phyloP scores from a whole-genome alignment of 2,329 filamentous ascomycete genomes.

The Trichophyton schoenleinii region DNA sequence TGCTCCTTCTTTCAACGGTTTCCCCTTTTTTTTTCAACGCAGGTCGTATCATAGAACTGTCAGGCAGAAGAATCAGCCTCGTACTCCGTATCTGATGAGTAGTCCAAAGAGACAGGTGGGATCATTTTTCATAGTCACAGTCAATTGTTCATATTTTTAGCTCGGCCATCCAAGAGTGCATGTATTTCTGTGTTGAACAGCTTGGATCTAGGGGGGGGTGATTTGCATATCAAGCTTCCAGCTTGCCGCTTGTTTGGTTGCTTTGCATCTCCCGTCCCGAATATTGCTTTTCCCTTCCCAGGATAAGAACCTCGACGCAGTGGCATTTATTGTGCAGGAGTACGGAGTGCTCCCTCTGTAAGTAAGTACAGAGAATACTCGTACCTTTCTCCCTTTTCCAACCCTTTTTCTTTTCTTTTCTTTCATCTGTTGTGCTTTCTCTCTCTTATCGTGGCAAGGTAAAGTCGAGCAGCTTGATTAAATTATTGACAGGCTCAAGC shows the following conservation, averaged over 20 bases:
- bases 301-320: not conserved
- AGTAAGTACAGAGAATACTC: not conserved
- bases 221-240: not conserved
- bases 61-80: not conserved
- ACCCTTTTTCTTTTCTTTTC: not conserved
- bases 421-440: not conserved
- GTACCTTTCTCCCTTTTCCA: not conserved
- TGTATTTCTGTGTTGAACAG: not conserved
- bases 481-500: not conserved
- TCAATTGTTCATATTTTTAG: not conserved
- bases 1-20: too few relatives aligned
- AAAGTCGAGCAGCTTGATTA: not conserved
- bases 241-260: too few relatives aligned
- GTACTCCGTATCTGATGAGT: not conserved
- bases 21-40: not conserved
- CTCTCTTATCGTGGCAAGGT: not conserved
- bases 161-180: not conserved
- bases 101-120: not conserved
- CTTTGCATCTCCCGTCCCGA: not conserved
- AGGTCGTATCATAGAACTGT: not conserved
- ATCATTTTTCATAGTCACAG: not conserved
- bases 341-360: too few relatives aligned
- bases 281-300: not conserved
- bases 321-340: not conserved
- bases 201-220: not conserved